A percentile compares a stretch with the other conserved stretches of the same genome.
These are phyloP conservation scores for Naematelia encephala DNA, from an alignment of 768 basidiomycete species.

Conservation along the genomic window DNA sequence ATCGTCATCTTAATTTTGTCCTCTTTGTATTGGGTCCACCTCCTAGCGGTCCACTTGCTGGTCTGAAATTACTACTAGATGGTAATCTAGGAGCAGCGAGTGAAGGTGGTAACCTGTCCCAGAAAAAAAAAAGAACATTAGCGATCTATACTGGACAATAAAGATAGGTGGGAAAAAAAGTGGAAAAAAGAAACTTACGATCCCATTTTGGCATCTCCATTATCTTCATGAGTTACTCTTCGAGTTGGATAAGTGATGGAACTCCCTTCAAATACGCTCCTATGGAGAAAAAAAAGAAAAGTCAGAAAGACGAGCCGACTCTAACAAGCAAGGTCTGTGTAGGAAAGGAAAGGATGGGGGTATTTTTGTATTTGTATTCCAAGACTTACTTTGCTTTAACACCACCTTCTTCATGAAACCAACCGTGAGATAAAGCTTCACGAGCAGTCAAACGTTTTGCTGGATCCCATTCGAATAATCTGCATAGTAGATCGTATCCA, in stretches of 20 bases:
- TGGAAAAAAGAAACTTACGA: constrained; percentile 29
- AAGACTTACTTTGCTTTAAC: constrained; percentile 75
- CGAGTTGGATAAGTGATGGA: constrained; percentile 71
- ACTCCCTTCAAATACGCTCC: constrained; percentile 71
- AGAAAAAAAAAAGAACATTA: neutral
- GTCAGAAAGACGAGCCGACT: too few species aligned
- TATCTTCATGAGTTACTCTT: constrained; percentile 86
- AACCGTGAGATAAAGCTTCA: constrained; percentile 76
- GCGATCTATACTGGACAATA: neutral
- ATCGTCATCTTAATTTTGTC: constrained; percentile 22
- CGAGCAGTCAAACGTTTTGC: constrained; percentile 76
- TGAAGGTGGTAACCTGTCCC: constrained; percentile 32
- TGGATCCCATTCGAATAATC: constrained; percentile 87
- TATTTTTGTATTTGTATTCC: neutral
- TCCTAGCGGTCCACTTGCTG: constrained; percentile 18
- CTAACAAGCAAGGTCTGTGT: too few species aligned
- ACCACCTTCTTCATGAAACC: constrained; percentile 87
- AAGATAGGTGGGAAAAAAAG: neutral
- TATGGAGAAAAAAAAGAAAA: too few species aligned
- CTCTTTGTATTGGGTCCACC: constrained; percentile 14
- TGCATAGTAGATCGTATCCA: constrained; percentile 78
- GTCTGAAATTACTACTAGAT: constrained; percentile 40
- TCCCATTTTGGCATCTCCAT: constrained; percentile 51
- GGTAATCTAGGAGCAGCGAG: constrained; percentile 38
- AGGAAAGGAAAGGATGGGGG: too few species aligned